Evolutionary conservation across 768 basidiomycete genomes (phyloP).

Genomic region (Rhodosporidiobolus sp.): DNA sequence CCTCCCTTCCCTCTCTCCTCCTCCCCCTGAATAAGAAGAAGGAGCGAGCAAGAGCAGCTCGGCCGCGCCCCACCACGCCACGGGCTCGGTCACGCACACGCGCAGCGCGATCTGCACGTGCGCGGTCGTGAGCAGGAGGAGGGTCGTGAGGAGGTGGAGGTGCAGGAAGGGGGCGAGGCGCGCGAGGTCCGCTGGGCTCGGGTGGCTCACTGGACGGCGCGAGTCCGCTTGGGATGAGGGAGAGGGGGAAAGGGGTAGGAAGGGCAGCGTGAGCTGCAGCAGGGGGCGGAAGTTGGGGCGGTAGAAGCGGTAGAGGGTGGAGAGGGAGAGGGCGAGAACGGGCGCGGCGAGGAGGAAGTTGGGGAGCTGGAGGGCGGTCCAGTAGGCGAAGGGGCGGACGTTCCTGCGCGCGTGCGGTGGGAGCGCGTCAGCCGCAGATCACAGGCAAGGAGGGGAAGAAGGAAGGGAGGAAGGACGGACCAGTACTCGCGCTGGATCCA

Average conservation of each 20-base stretch:
- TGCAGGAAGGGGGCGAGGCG: constrained; percentile 66
- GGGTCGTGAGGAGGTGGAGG: constrained; percentile 58
- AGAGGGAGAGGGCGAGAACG: constrained; percentile 57
- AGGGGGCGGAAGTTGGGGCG: constrained; percentile 49
- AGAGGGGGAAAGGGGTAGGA: not conserved
- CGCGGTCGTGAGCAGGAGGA: constrained; percentile 68
- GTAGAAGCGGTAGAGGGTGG: constrained; percentile 48
- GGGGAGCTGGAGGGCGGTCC: constrained; percentile 75
- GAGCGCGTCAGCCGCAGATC: too few species aligned
- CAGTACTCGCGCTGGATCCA: constrained; percentile 82
- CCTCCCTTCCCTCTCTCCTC: constrained; percentile 53
- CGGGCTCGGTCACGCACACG: constrained; percentile 69
- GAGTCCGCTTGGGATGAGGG: not conserved
- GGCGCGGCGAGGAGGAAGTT: constrained; percentile 81
- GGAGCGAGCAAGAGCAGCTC: constrained; percentile 57
- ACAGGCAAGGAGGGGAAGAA: not conserved
- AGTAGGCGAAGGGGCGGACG: constrained; percentile 78
- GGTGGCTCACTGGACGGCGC: not conserved
- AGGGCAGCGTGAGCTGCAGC: constrained; percentile 39
- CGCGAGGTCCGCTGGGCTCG: constrained; percentile 31
- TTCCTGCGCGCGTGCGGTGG: constrained; percentile 51
- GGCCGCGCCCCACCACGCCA: constrained; percentile 76
- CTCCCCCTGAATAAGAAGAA: too few species aligned
- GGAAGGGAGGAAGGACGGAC: constrained; percentile 40
- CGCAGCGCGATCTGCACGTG: constrained; percentile 86